Evolutionary conservation across 495 filamentous ascomycete species (phyloP), one percentile per base, ranked within the genome.

Genomic region (Hypoxylon cercidicola): DNA sequence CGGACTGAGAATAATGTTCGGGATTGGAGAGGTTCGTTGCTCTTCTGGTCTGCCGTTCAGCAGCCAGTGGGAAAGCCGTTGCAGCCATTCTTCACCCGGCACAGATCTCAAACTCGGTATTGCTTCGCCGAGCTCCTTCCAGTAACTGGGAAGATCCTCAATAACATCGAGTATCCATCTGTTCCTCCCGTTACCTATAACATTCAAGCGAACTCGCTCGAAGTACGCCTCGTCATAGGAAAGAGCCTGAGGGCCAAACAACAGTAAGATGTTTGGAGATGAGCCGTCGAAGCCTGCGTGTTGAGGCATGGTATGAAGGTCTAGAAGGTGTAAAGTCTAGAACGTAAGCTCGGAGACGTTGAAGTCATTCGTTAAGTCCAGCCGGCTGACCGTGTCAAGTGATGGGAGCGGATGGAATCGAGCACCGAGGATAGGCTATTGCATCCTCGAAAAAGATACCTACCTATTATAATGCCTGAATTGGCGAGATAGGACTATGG

Each of bases 1-100:
- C 0, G 78, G 77, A 4, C 61, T 75, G 35, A 79, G 72, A 12
- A 77, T 58, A 11, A 74, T 62, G 52, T 79, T 79, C 1, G 75
- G 66, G 18, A 41, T 37, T 28, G 10, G 19, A 6, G 50, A 53
- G 6, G 35, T 20, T 35, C 2, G 15, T 13, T 41, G 9, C 34
- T 40, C 35, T 18, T 53, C 34, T 19, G 19, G 4, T 5, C 2
- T 34, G 20, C 50, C 35, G 11, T 41, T 37, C 7, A 12, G 19
- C 15, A 53, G 12, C 34, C 50, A 53, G 3, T 28, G 34, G 5
- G 50, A 20, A 41, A 12, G 9, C 10, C 3, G 18, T 28, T 28
- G 5, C 10, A 52, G 11, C 30, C 32, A 52, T 12, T 21, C 41
- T 4, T 53, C 34, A 4, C 35, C 50, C 25, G 50, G 19, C 16